Evolutionary conservation across 2,329 filamentous ascomycete genomes (phyloP), one percentile per base, ranked within the genome.

Genomic region (Claviceps cyperi): DNA sequence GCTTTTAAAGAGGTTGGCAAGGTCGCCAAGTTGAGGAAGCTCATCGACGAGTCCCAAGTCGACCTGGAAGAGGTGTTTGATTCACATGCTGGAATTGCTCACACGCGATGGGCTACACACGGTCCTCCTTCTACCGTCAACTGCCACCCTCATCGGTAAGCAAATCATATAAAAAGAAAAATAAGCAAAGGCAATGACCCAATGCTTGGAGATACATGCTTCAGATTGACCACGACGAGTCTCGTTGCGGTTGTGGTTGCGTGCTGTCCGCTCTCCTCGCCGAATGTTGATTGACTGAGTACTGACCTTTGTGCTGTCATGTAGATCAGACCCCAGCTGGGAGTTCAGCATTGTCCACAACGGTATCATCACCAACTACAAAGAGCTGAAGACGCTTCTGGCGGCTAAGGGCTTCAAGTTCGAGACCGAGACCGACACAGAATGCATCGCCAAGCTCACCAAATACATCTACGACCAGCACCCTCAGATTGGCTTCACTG

Each of bases 291-390:
- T 14, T 48, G 45, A 46, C 51, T 59, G 54, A 50, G 28, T 47
- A 52, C 24, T 54, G 38, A 51, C 45, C 11, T 8, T 35, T 45
- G 48, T 48, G 36, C 43, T 58, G n/a, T 24, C 17, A 49, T 53
- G 17, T 57, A 94, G 90, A 70, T 97, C 91, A 58, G 92, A 98
- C 69, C 81, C 84, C 61, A 86, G 74, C 63, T 98, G 91, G 89
- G 86, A 98, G 73, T 98, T 98, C 70, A 79, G 87, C 58, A 83
- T 98, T 61, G 92, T 97, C 54, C 92, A 98, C 84, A 98, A 98
- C 73, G 92, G 92, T 66, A 98, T 98, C 78, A 98, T 98, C 72
- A 98, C 92, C 75, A 98, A 98, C 80, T 98, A 98, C 81, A 98
- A 98, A 79, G 92, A 98, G 74, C 76, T 98, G 62, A 95, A 91